These are phyloP conservation scores for Neurospora crassa DNA, from an alignment of 2,329 filamentous ascomycete species.

Conservation along the genomic window DNA sequence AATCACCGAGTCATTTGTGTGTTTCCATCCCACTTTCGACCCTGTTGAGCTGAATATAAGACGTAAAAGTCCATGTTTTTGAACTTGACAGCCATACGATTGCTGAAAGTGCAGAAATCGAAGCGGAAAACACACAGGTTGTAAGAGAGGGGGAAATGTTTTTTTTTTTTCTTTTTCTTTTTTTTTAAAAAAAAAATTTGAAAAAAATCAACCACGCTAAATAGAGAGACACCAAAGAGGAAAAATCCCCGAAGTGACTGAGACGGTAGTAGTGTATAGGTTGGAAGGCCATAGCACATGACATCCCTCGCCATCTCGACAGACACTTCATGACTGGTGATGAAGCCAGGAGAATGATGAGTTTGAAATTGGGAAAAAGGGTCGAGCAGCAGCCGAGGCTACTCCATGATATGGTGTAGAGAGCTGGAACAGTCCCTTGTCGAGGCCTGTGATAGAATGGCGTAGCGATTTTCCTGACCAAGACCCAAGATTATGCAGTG, in stretches of 20 bases:
- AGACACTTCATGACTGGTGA: background rate
- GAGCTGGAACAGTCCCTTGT: background rate
- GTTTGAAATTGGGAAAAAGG: background rate
- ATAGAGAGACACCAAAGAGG: background rate
- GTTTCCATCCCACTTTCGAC: background rate
- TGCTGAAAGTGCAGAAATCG: background rate
- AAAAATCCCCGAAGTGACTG: background rate
- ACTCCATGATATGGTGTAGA: background rate
- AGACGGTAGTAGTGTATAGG: background rate
- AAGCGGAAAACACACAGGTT: background rate
- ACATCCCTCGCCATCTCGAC: background rate
- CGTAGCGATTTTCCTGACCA: background rate
- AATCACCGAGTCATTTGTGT: background rate
- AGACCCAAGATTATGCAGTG: background rate
- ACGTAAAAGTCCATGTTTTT: background rate
- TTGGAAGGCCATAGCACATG: background rate
- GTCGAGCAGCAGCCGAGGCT: background rate
- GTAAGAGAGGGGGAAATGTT: background rate
- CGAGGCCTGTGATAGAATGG: background rate
- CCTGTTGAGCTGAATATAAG: background rate
- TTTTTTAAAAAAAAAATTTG: too few species aligned
- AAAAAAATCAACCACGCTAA: background rate
- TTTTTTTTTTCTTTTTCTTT: too few species aligned
- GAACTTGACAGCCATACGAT: background rate
- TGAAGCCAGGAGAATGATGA: background rate